These are phyloP conservation scores for Microsporum ferrugineum DNA, from an alignment of 2,329 filamentous ascomycete genomes.

Conservation along the genomic window DNA sequence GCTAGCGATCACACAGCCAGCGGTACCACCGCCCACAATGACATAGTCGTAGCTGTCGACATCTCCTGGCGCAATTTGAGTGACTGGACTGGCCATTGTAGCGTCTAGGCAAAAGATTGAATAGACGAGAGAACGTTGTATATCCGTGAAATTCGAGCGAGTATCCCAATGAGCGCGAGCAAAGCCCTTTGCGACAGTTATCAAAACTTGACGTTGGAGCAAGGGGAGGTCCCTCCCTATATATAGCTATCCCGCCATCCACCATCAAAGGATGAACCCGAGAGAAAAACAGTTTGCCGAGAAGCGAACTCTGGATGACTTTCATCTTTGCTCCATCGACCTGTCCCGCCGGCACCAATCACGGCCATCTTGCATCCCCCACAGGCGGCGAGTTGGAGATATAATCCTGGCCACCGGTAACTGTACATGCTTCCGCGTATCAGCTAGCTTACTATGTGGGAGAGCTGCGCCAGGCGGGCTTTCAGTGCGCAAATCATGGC, in stretches of 20 bases:
- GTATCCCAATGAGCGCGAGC: not conserved
- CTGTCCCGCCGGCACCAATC: not conserved
- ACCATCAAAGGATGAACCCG: not conserved
- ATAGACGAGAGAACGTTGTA: not conserved
- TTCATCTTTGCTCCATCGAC: not conserved
- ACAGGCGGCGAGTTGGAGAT: not conserved
- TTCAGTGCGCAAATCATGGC: not conserved
- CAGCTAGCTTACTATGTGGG: not conserved
- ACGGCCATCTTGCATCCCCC: not conserved
- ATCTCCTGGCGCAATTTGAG: conserved; percentile 52
- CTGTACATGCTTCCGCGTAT: not conserved
- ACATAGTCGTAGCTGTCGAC: conserved; percentile 68
- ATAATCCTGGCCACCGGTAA: not conserved
- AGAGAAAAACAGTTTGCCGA: not conserved
- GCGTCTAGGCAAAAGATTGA: not conserved
- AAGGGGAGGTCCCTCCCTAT: not conserved
- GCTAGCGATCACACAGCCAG: conserved; percentile 72
- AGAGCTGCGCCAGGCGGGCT: not conserved
- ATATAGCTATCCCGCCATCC: not conserved
- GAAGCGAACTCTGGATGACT: not conserved
- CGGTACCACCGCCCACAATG: conserved; percentile 74
- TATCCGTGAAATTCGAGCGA: too few relatives aligned
- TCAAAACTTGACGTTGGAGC: not conserved
- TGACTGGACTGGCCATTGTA: conserved; percentile 43
- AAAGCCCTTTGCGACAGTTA: not conserved